Percentiles rank a stretch among this genome's conserved stretches.
Conservation (phyloP, 1,284 basidiomycete species). For the Cryptococcus sp. region DNA sequence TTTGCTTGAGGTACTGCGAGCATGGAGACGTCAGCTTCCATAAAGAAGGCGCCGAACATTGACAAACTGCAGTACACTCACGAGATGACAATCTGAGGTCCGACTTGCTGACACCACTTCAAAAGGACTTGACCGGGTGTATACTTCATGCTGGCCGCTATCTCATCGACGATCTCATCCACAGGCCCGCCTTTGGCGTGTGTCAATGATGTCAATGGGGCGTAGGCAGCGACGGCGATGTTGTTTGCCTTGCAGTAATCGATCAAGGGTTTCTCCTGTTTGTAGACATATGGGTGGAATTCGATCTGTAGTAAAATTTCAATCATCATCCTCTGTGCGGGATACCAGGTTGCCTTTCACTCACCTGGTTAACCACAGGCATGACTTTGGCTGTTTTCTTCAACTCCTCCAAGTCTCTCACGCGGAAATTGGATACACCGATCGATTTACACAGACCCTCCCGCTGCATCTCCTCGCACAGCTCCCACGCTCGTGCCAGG, state of each 20-base stretch:
- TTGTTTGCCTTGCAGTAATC: conserved; percentile 61
- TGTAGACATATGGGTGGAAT: conserved; percentile 72
- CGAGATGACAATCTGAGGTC: conserved; percentile 60
- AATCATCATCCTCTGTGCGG: neutral
- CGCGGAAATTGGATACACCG: conserved; percentile 71
- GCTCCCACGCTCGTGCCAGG: conserved; percentile 5
- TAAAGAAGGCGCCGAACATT: neutral
- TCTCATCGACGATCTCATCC: conserved; percentile 56
- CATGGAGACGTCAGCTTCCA: neutral
- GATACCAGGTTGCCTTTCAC: neutral
- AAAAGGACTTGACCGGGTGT: conserved; percentile 27
- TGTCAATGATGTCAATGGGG: conserved; percentile 44
- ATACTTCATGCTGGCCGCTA: conserved; percentile 48
- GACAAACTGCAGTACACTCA: conserved; percentile 32
- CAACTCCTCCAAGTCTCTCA: conserved; percentile 63
- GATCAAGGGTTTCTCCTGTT: conserved; percentile 61
- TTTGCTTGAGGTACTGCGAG: conserved; percentile 2
- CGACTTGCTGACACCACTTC: conserved; percentile 26
- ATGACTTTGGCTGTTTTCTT: conserved; percentile 64
- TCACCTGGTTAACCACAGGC: conserved; percentile 78
- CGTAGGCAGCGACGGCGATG: conserved; percentile 67
- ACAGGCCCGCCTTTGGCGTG: conserved; percentile 61
- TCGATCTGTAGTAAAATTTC: conserved; percentile 60
- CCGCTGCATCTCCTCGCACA: conserved; percentile 61
- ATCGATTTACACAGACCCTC: conserved; percentile 70